phyloP scores from a whole-genome alignment of 768 basidiomycete genomes.

The Roridomyces roridus region DNA sequence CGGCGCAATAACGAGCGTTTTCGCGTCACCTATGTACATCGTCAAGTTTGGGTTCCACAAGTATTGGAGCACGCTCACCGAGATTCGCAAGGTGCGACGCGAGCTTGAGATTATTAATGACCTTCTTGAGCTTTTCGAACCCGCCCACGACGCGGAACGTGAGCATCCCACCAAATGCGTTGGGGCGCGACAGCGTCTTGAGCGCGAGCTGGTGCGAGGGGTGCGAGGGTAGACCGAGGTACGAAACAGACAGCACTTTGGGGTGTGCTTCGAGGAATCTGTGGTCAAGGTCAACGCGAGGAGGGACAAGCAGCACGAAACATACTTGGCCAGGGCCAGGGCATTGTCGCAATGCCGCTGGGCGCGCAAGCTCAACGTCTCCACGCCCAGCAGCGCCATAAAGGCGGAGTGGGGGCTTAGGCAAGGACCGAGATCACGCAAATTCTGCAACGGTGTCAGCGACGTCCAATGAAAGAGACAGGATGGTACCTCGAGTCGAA shows the following conservation, averaged over 20 bases:
- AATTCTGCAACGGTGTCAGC: slow-evolving; percentile 38
- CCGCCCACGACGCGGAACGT: slow-evolving; percentile 79
- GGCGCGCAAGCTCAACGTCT: slow-evolving; percentile 65
- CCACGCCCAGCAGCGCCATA: slow-evolving; percentile 73
- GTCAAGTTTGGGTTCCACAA: too few relatives aligned
- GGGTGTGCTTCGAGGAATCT: slow-evolving; percentile 69
- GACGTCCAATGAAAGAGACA: too few relatives aligned
- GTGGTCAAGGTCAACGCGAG: not conserved
- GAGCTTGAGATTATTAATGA: slow-evolving; percentile 46
- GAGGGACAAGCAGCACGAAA: not conserved
- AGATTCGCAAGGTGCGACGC: slow-evolving; percentile 43
- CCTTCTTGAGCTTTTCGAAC: slow-evolving; percentile 37
- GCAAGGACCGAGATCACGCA: slow-evolving; percentile 72
- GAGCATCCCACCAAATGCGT: slow-evolving; percentile 72
- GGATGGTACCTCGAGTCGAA: slow-evolving; percentile 41
- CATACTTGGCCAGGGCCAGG: slow-evolving; percentile 45
- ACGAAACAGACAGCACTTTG: slow-evolving; percentile 76
- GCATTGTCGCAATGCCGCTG: slow-evolving; percentile 67
- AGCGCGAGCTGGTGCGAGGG: slow-evolving; percentile 64
- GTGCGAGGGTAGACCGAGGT: slow-evolving; percentile 72
- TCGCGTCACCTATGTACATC: slow-evolving; percentile 46
- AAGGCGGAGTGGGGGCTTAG: slow-evolving; percentile 62
- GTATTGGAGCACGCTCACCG: slow-evolving; percentile 25
- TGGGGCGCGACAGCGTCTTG: slow-evolving; percentile 57
- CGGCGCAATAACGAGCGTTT: slow-evolving; percentile 69